Percentiles rank a stretch among this genome's conserved stretches.
phyloP scores from a whole-genome alignment of 2,329 filamentous ascomycete species.

The Aspergillus glaucus region DNA sequence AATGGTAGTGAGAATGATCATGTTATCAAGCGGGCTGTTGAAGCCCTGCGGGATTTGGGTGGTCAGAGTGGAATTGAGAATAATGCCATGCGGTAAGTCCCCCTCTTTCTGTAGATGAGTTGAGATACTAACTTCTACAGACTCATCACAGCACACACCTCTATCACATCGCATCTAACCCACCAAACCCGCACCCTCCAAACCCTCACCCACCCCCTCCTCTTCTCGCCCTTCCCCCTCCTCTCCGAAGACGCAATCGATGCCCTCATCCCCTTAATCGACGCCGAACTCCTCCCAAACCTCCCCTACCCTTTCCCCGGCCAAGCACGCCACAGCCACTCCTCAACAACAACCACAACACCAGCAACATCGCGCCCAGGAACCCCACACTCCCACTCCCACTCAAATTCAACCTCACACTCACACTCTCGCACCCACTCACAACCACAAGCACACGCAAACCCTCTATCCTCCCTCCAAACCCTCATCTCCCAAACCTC shows the following conservation, averaged over 20 bases:
- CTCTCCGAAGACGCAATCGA: slow-evolving; percentile 51
- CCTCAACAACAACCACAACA: background rate
- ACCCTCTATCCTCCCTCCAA: slow-evolving; percentile 58
- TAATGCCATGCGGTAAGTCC: slow-evolving; percentile 47
- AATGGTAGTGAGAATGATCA: slow-evolving; percentile 47
- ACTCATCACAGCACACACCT: slow-evolving; percentile 53
- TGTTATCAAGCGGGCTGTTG: slow-evolving; percentile 48
- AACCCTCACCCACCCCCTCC: slow-evolving; percentile 52
- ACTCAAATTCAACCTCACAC: slow-evolving; percentile 14
- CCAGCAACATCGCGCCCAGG: background rate
- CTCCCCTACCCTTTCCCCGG: slow-evolving; percentile 45
- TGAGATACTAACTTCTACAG: slow-evolving; percentile 26
- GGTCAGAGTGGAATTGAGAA: slow-evolving; percentile 53
- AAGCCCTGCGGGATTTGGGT: slow-evolving; percentile 48
- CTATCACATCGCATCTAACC: slow-evolving; percentile 53
- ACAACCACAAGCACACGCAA: slow-evolving; percentile 10
- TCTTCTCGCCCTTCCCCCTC: slow-evolving; percentile 51
- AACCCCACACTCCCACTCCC: slow-evolving; percentile 17
- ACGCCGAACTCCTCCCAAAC: slow-evolving; percentile 45
- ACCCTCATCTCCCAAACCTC: slow-evolving; percentile 64
- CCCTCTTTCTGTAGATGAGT: background rate
- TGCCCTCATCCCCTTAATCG: slow-evolving; percentile 51
- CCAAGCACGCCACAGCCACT: slow-evolving; percentile 14
- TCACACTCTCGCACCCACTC: slow-evolving; percentile 22
- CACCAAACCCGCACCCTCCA: slow-evolving; percentile 57